Conservation (phyloP, 2,329 filamentous ascomycete species). For the Ophiognomonia clavigignenti-juglandacearum region DNA sequence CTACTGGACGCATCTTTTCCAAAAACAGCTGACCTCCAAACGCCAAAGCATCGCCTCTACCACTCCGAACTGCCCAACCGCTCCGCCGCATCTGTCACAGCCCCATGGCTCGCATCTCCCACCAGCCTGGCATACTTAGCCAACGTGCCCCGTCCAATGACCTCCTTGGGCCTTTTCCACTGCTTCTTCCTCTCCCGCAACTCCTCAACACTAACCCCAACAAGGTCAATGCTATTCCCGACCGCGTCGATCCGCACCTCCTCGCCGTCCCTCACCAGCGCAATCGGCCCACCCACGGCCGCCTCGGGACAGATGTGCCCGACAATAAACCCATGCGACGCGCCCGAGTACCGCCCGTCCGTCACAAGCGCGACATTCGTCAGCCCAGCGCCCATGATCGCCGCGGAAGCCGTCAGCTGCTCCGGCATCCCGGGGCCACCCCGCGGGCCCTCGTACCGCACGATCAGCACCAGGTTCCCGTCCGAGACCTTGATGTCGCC, state of each 20-base stretch:
- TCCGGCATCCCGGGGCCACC: constrained; percentile 94
- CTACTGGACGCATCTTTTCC: too few species aligned
- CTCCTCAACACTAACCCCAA: constrained; percentile 65
- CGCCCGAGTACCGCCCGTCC: constrained; percentile 73
- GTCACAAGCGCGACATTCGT: constrained; percentile 72
- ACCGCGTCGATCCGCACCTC: constrained; percentile 78
- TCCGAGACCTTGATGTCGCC: constrained; percentile 79
- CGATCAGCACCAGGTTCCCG: constrained; percentile 85
- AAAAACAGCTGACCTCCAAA: too few species aligned
- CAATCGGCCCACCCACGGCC: constrained; percentile 80
- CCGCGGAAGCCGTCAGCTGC: constrained; percentile 87
- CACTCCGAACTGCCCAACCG: constrained; percentile 88
- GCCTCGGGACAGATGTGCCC: constrained; percentile 86
- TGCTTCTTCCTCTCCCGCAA: constrained; percentile 50
- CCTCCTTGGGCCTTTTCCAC: constrained; percentile 59
- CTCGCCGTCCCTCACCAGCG: constrained; percentile 75
- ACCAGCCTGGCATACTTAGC: constrained; percentile 64
- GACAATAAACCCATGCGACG: constrained; percentile 81
- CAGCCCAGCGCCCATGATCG: constrained; percentile 86
- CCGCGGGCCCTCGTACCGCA: constrained; percentile 90
- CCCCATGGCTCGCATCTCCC: constrained; percentile 53
- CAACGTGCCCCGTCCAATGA: constrained; percentile 59
- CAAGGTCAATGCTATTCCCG: constrained; percentile 61
- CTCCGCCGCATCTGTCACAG: constrained; percentile 61
- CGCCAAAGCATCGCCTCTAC: too few species aligned